Percentiles rank a stretch among this genome's conserved stretches.
These are phyloP conservation scores for Naganishia vishniacii DNA, from an alignment of 768 basidiomycete species.

Conservation along the genomic window DNA sequence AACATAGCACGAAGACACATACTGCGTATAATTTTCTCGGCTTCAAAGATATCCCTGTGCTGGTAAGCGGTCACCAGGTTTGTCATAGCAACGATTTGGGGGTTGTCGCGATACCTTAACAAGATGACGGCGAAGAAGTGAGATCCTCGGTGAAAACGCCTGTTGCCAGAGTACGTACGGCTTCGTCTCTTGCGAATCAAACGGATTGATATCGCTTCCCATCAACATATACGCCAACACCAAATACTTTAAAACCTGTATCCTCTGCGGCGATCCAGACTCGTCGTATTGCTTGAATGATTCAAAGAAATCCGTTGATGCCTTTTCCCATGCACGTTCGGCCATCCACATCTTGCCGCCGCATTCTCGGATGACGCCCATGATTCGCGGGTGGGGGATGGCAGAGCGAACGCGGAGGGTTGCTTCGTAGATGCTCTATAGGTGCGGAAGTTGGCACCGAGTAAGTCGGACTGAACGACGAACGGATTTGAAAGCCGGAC, in stretches of 20 bases:
- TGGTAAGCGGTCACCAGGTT: slow-evolving; percentile 95
- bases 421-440: slow-evolving; percentile 98
- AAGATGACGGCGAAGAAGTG: background rate
- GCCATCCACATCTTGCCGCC: slow-evolving; percentile 99
- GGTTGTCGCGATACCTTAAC: slow-evolving; percentile 81
- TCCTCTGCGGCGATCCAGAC: slow-evolving; percentile 89
- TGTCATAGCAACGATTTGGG: slow-evolving; percentile 97
- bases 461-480: too few relatives aligned
- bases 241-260: slow-evolving; percentile 96
- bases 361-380: slow-evolving; percentile 98
- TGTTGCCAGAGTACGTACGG: slow-evolving; percentile 58
- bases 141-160: background rate
- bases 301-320: slow-evolving; percentile 97
- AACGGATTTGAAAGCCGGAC: background rate
- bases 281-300: slow-evolving; percentile 99
- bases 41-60: slow-evolving; percentile 89
- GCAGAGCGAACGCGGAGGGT: slow-evolving; percentile 86
- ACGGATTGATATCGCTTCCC: slow-evolving; percentile 96
- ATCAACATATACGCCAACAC: slow-evolving; percentile 97
- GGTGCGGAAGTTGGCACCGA: slow-evolving; percentile 47
- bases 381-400: slow-evolving; percentile 94
- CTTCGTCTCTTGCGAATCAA: slow-evolving; percentile 98
- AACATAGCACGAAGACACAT: slow-evolving; percentile 28
- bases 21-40: slow-evolving; percentile 92
- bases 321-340: slow-evolving; percentile 93